Evolutionary conservation across 2,329 filamentous ascomycete species (phyloP).

Genomic region (Microthyrium microscopicum): DNA sequence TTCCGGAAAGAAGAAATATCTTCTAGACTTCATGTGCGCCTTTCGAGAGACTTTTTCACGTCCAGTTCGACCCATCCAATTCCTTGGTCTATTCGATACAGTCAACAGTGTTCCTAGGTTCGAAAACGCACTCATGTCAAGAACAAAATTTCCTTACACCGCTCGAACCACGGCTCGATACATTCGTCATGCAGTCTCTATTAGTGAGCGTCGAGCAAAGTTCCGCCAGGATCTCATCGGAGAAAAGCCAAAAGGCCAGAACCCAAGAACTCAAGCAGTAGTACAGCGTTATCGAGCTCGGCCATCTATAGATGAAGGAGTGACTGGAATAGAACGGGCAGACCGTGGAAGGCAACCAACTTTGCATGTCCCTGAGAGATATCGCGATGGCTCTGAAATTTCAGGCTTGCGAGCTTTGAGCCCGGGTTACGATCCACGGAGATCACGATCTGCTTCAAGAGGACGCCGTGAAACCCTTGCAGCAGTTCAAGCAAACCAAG

Average conservation of each 20-base stretch:
- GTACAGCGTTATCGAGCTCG: slow-evolving; percentile 11
- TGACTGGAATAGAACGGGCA: slow-evolving; percentile 10
- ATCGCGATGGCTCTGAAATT: slow-evolving; percentile 18
- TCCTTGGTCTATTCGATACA: slow-evolving; percentile 67
- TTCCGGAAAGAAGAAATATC: slow-evolving; percentile 37
- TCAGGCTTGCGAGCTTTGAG: slow-evolving; percentile 18
- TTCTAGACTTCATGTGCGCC: slow-evolving; percentile 59
- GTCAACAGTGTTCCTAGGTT: slow-evolving; percentile 46
- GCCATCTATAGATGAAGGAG: slow-evolving; percentile 8
- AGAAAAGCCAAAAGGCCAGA: slow-evolving; percentile 23
- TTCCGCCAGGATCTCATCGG: slow-evolving; percentile 54
- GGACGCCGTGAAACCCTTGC: slow-evolving; percentile 14
- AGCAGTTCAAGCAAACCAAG: slow-evolving; percentile 12
- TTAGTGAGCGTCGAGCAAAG: slow-evolving; percentile 55
- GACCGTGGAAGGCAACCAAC: slow-evolving; percentile 12
- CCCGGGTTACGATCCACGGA: slow-evolving; percentile 9
- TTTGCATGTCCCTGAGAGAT: slow-evolving; percentile 16
- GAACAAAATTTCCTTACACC: slow-evolving; percentile 53
- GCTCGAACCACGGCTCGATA: slow-evolving; percentile 38
- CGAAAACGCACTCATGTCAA: slow-evolving; percentile 48
- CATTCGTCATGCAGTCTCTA: slow-evolving; percentile 52
- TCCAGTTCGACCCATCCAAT: slow-evolving; percentile 49
- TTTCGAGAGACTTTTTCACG: slow-evolving; percentile 70
- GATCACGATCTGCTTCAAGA: slow-evolving; percentile 16
- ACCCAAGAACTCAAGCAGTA: slow-evolving; percentile 14